These are phyloP conservation scores for Polygonum maritimum DNA, from an alignment of 148 eudicot genomes.

Conservation along the genomic window DNA sequence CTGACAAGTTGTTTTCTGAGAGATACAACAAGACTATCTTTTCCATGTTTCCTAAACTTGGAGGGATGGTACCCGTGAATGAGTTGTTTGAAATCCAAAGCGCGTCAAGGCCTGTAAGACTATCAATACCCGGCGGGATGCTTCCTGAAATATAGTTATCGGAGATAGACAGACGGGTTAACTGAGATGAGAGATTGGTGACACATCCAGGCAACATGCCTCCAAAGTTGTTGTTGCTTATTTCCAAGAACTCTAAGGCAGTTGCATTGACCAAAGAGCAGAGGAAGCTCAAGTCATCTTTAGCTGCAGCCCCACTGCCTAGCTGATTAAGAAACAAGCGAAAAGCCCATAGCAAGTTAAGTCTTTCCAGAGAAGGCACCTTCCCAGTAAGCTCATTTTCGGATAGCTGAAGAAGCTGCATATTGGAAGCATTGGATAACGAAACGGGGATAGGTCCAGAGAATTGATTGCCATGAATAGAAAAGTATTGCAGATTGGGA, in stretches of 20 bases:
- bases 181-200: background rate
- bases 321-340: background rate
- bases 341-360: background rate
- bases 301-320: background rate
- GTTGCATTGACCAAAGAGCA: background rate
- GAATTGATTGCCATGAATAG: background rate
- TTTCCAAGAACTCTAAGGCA: background rate
- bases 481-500: constrained; percentile 14
- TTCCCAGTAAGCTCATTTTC: constrained; percentile 16
- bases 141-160: background rate
- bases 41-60: background rate
- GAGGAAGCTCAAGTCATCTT: background rate
- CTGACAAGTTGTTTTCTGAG: background rate
- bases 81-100: background rate
- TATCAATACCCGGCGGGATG: background rate
- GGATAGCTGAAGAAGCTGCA: background rate
- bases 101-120: background rate
- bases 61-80: background rate
- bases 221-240: background rate
- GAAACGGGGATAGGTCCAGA: constrained; percentile 20
- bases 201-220: background rate
- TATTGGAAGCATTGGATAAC: constrained; percentile 15
- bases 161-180: background rate
- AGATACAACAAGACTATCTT: background rate
- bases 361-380: background rate